phyloP scores from a whole-genome alignment of 805 yeast genomes.

The Saturnispora zaruensis region DNA sequence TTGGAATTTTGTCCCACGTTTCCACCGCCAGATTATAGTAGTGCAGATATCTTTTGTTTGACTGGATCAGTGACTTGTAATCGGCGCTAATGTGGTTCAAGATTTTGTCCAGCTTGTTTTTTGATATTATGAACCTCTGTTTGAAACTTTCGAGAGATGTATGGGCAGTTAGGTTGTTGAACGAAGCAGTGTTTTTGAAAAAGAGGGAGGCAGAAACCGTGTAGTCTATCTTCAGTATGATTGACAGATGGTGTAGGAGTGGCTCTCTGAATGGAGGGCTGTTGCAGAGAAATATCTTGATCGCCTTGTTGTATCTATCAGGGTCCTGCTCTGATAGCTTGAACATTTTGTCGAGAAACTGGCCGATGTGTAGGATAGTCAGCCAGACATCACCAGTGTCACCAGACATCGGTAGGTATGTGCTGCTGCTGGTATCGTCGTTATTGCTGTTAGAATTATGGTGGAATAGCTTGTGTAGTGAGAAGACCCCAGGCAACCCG shows the following conservation, averaged over 20 bases:
- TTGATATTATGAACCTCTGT: constrained; percentile 50
- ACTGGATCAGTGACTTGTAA: constrained; percentile 33
- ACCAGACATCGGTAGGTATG: constrained; percentile 43
- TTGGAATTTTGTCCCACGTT: constrained; percentile 55
- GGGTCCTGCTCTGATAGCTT: constrained; percentile 30
- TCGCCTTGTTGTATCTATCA: constrained; percentile 30
- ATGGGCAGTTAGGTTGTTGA: constrained; percentile 58
- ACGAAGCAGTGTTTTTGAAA: constrained; percentile 60
- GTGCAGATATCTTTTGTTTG: constrained; percentile 25
- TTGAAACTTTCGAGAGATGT: constrained; percentile 57
- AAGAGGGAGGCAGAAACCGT: constrained; percentile 68
- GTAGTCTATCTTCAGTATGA: constrained; percentile 60
- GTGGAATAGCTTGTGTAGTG: constrained; percentile 60
- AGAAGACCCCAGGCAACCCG: constrained; percentile 67
- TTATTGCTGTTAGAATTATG: constrained; percentile 41
- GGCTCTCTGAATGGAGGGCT: constrained; percentile 68
- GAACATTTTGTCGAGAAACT: constrained; percentile 41
- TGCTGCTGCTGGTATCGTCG: constrained; percentile 18
- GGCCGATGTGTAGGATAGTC: constrained; percentile 62
- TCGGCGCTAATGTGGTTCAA: constrained; percentile 55
- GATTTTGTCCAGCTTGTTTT: constrained; percentile 52
- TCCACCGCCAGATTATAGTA: constrained; percentile 48
- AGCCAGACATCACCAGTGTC: constrained; percentile 69
- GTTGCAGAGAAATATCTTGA: constrained; percentile 57
- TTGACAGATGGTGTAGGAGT: constrained; percentile 56